Percentiles rank a stretch among this genome's conserved stretches.
phyloP scores from a whole-genome alignment of 2,329 filamentous ascomycete genomes.

The Endothia cerciana region DNA sequence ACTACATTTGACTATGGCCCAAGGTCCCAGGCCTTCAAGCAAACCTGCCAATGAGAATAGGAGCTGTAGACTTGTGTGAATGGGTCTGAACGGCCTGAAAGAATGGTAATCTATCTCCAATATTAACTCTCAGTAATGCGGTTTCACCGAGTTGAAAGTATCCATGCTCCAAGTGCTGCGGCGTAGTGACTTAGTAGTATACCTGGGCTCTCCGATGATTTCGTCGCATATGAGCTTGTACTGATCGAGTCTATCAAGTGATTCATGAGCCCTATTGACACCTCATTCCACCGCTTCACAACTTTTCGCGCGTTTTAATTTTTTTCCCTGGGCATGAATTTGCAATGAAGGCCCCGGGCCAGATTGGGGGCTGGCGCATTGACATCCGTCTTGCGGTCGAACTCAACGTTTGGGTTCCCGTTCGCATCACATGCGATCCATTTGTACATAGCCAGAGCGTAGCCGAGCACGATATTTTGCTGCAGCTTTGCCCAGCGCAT shows the following conservation, averaged over 20 bases:
- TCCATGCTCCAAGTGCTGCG: too few relatives aligned
- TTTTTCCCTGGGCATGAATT: neutral
- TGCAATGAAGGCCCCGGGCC: neutral
- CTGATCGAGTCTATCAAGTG: neutral
- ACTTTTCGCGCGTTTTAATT: neutral
- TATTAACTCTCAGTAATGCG: too few relatives aligned
- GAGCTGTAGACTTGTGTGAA: too few relatives aligned
- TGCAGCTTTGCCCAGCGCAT: constrained; percentile 31
- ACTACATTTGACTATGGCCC: too few relatives aligned
- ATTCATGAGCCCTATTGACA: too few relatives aligned
- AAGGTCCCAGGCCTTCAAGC: too few relatives aligned
- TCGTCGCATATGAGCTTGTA: neutral
- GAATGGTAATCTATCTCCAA: too few relatives aligned
- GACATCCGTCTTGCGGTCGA: neutral
- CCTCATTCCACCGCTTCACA: neutral
- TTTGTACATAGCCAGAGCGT: constrained; percentile 26
- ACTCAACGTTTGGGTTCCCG: neutral
- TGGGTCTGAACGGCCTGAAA: too few relatives aligned
- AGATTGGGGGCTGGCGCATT: neutral
- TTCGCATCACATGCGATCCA: constrained; percentile 26
- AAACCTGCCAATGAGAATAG: too few relatives aligned
- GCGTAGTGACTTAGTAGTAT: neutral
- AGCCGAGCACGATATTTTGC: constrained; percentile 27
- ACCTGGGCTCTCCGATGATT: too few relatives aligned
- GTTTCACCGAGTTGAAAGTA: neutral